These are phyloP conservation scores for Scheffersomyces quercinus DNA, from an alignment of 1,139 yeast genomes.

Conservation along the genomic window DNA sequence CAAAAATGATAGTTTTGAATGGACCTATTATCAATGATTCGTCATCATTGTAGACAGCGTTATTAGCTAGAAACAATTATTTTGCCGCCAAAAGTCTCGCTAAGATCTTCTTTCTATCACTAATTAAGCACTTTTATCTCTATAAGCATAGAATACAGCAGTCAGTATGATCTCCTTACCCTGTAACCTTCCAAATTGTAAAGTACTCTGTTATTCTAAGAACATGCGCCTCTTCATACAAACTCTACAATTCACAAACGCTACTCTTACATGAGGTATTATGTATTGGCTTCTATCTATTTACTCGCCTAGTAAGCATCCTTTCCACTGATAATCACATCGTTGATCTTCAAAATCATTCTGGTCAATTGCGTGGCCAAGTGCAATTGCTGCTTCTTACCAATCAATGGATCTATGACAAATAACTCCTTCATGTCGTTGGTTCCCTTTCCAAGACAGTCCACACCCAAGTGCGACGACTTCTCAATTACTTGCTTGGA, in stretches of 20 bases:
- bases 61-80: too few relatives aligned
- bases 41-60: too few relatives aligned
- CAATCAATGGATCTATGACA: conserved; percentile 95
- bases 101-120: too few relatives aligned
- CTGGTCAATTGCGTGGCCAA: conserved; percentile 96
- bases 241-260: not conserved
- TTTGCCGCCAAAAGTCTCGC: too few relatives aligned
- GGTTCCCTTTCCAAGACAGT: conserved; percentile 85
- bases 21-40: too few relatives aligned
- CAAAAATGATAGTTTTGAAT: too few relatives aligned
- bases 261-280: not conserved
- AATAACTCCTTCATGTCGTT: conserved; percentile 91
- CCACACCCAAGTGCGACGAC: conserved; percentile 80
- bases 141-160: too few relatives aligned
- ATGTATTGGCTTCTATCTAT: too few relatives aligned
- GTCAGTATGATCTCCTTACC: too few relatives aligned
- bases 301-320: conserved; percentile 55
- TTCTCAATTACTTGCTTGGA: conserved; percentile 79
- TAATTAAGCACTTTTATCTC: too few relatives aligned
- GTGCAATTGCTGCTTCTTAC: conserved; percentile 92
- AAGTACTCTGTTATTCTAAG: not conserved
- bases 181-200: too few relatives aligned
- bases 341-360: conserved; percentile 95
- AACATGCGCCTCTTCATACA: not conserved
- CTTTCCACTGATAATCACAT: conserved; percentile 89